A percentile compares a stretch with the other conserved stretches of the same genome.
These are phyloP conservation scores for Neonectria hederae DNA, from an alignment of 2,329 filamentous ascomycete species.

Conservation along the genomic window DNA sequence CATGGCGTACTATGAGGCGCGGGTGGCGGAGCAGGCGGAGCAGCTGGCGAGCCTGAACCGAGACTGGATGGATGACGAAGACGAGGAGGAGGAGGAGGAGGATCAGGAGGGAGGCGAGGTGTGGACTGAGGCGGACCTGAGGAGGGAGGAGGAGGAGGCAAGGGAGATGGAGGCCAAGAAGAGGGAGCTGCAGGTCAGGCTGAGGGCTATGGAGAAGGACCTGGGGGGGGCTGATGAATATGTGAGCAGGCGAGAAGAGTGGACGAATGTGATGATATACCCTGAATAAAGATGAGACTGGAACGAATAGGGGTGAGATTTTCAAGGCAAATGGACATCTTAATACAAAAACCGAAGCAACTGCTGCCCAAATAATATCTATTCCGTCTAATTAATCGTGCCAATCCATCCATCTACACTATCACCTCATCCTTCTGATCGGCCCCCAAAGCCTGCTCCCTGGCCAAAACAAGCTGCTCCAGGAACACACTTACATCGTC, in stretches of 20 bases:
- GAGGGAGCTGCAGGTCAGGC: slow-evolving; percentile 62
- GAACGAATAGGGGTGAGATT: background rate
- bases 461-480: slow-evolving; percentile 67
- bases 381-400: background rate
- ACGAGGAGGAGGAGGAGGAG: slow-evolving; percentile 63
- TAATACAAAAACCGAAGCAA: background rate
- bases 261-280: slow-evolving; percentile 26
- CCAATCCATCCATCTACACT: background rate
- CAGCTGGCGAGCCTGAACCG: slow-evolving; percentile 79
- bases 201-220: slow-evolving; percentile 65
- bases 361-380: background rate
- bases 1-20: slow-evolving; percentile 80
- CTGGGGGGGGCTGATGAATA: slow-evolving; percentile 61
- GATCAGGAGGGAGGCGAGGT: slow-evolving; percentile 57
- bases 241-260: slow-evolving; percentile 49
- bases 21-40: slow-evolving; percentile 79
- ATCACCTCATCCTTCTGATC: background rate
- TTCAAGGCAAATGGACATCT: background rate
- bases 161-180: slow-evolving; percentile 66
- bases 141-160: slow-evolving; percentile 73
- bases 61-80: slow-evolving; percentile 65
- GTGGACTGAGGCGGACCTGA: slow-evolving; percentile 75
- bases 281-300: slow-evolving; percentile 28
- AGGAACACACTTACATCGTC: slow-evolving; percentile 76
- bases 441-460: slow-evolving; percentile 39